Conservation (phyloP, 2,329 filamentous ascomycete species). For the Xylariaceae sp. region DNA sequence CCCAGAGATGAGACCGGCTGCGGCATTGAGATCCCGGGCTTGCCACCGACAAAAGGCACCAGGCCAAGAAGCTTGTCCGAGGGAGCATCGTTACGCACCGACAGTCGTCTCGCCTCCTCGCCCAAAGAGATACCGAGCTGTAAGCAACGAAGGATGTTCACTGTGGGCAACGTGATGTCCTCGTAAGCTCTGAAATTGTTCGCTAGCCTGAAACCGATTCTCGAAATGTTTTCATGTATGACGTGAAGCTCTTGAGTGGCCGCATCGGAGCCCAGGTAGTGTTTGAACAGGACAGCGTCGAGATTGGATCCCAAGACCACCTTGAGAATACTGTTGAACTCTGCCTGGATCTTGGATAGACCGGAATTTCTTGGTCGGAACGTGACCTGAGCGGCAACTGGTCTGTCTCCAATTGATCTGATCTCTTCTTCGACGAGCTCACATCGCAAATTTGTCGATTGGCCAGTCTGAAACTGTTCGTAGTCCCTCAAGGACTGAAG, state of each 20-base stretch:
- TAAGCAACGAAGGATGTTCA: slow-evolving; percentile 74
- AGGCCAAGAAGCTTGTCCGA: slow-evolving; percentile 37
- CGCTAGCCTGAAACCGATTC: slow-evolving; percentile 65
- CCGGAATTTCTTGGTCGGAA: slow-evolving; percentile 66
- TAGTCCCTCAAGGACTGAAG: slow-evolving; percentile 59
- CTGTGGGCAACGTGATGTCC: slow-evolving; percentile 72
- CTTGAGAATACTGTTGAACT: slow-evolving; percentile 73
- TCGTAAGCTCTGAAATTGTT: slow-evolving; percentile 72
- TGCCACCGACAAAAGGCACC: slow-evolving; percentile 53
- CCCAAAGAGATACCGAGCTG: slow-evolving; percentile 67
- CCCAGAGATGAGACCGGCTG: slow-evolving; percentile 27
- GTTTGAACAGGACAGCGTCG: slow-evolving; percentile 33
- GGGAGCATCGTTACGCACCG: slow-evolving; percentile 10
- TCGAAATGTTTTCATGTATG: slow-evolving; percentile 53
- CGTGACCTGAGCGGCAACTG: slow-evolving; percentile 58
- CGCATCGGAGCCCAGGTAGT: slow-evolving; percentile 28
- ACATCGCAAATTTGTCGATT: slow-evolving; percentile 61
- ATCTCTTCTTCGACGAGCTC: slow-evolving; percentile 59
- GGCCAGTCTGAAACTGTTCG: slow-evolving; percentile 62
- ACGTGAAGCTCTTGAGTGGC: slow-evolving; percentile 43
- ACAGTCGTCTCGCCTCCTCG: slow-evolving; percentile 36
- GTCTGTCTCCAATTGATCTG: slow-evolving; percentile 57
- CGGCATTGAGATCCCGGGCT: slow-evolving; percentile 24
- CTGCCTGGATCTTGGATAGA: slow-evolving; percentile 68
- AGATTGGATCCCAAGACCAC: slow-evolving; percentile 49